These are phyloP conservation scores for Neurospora sp. DNA, from an alignment of 495 filamentous ascomycete genomes.

Conservation along the genomic window DNA sequence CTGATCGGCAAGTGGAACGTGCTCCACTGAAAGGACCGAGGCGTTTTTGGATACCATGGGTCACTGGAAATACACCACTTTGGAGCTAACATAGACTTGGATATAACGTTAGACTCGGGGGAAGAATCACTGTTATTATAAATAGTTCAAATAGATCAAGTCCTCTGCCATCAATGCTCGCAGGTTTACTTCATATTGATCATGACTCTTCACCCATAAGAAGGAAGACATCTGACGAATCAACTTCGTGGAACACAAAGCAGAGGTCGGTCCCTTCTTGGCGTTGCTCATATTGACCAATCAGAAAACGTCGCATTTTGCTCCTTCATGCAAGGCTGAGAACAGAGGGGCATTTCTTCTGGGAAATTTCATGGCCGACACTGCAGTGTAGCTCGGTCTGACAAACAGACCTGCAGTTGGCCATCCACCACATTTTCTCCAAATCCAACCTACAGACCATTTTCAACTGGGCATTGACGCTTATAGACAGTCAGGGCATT, in stretches of 20 bases:
- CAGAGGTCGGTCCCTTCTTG: neutral
- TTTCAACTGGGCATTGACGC: neutral
- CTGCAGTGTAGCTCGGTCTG: neutral
- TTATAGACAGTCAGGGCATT: neutral
- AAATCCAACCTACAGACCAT: neutral
- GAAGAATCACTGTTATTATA: neutral
- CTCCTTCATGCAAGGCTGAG: constrained; percentile 9
- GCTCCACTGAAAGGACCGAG: neutral
- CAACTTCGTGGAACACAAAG: neutral
- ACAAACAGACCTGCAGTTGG: neutral
- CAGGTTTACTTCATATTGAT: neutral
- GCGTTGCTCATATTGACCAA: neutral
- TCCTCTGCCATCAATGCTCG: neutral
- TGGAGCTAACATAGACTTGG: too few species aligned
- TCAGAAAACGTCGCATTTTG: neutral
- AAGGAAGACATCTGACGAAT: neutral
- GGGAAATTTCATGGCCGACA: constrained; percentile 11
- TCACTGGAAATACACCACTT: too few species aligned
- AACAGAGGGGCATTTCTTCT: constrained; percentile 14
- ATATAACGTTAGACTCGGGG: neutral
- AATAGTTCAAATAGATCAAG: neutral
- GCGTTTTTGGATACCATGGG: too few species aligned
- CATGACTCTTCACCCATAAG: neutral
- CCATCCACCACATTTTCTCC: neutral
- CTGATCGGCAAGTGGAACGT: neutral